Percentiles rank a stretch among this genome's conserved stretches.
phyloP scores from a whole-genome alignment of 305 asterid species.

The Solanum hybrid region DNA sequence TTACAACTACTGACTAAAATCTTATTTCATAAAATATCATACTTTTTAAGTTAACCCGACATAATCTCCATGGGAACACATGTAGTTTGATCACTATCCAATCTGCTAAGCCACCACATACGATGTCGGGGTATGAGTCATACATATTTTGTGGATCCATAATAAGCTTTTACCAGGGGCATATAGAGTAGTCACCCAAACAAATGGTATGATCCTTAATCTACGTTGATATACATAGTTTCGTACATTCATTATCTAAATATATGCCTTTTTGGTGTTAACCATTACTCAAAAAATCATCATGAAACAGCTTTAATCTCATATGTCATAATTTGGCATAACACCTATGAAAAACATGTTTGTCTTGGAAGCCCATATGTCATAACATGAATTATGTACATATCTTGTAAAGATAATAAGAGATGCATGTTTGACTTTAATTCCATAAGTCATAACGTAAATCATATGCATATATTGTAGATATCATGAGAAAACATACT shows the following conservation, averaged over 20 bases:
- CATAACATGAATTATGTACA: neutral
- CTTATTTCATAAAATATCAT: neutral
- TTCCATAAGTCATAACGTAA: neutral
- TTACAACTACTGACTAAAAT: neutral
- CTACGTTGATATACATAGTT: neutral
- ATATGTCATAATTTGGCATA: neutral
- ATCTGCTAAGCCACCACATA: neutral
- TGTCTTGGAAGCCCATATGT: neutral
- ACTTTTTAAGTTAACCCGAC: neutral
- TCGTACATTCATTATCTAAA: neutral
- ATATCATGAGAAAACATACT: neutral
- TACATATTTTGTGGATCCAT: neutral
- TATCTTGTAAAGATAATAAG: neutral
- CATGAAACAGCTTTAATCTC: neutral
- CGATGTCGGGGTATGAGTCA: neutral
- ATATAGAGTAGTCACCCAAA: neutral
- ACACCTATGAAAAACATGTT: neutral
- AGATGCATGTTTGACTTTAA: neutral
- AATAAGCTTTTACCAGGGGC: neutral
- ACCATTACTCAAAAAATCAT: neutral
- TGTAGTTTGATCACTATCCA: neutral
- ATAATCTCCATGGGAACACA: neutral
- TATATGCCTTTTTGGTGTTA: neutral
- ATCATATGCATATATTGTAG: neutral
- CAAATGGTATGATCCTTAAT: neutral